Evolutionary conservation across 2,329 filamentous ascomycete species (phyloP).

Genomic region (Cryphonectria parasitica): DNA sequence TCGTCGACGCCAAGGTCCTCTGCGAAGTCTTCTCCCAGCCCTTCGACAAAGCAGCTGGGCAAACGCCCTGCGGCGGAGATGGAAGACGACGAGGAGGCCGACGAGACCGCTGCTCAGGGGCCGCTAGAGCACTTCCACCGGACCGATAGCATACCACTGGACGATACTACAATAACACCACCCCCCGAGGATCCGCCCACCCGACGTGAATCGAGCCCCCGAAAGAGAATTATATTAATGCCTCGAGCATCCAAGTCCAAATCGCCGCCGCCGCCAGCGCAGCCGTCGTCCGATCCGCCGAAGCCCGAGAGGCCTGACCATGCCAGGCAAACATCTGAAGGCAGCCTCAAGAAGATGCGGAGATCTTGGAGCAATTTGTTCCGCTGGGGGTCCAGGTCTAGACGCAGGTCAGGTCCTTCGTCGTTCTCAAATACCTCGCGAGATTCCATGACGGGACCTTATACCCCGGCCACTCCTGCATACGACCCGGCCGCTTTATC

Average conservation of each 20-base stretch:
- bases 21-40: constrained; percentile 36
- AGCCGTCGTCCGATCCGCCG: constrained; percentile 46
- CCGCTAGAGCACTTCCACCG: constrained; percentile 47
- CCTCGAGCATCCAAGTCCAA: constrained; percentile 54
- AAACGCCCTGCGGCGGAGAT: constrained; percentile 35
- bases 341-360: constrained; percentile 47
- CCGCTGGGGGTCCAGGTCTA: constrained; percentile 65
- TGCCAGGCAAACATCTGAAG: constrained; percentile 58
- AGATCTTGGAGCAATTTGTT: constrained; percentile 75
- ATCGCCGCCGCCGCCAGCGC: constrained; percentile 49
- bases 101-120: constrained; percentile 23
- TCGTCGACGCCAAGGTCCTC: constrained; percentile 58
- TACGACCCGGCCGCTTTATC: constrained; percentile 38
- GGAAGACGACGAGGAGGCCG: constrained; percentile 28
- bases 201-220: constrained; percentile 39
- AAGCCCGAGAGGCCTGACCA: constrained; percentile 54
- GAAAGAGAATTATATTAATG: constrained; percentile 45
- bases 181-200: constrained; percentile 29
- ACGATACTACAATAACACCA: constrained; percentile 32
- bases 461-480: constrained; percentile 35
- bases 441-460: constrained; percentile 72
- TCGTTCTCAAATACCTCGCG: constrained; percentile 93
- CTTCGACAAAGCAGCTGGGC: constrained; percentile 34
- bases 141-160: constrained; percentile 51
- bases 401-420: constrained; percentile 62